phyloP scores from a whole-genome alignment of 225 moss, liverwort and hornwort species.

The Sphagnum tenellum region DNA sequence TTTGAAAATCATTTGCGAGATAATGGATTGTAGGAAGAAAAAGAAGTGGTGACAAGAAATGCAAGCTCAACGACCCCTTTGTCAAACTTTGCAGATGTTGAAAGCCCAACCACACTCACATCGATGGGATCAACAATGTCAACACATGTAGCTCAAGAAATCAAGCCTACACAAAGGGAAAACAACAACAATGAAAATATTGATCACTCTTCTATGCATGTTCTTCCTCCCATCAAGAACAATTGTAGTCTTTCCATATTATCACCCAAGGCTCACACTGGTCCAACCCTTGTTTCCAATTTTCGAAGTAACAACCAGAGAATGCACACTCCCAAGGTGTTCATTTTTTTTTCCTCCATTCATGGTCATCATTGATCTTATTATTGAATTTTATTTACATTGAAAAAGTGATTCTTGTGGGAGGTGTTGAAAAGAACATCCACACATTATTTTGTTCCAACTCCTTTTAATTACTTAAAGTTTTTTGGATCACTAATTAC shows the following conservation, averaged over 20 bases:
- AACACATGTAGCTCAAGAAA: conserved; percentile 43
- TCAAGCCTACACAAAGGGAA: conserved; percentile 41
- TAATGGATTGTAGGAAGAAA: conserved; percentile 52
- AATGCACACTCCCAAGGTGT: conserved; percentile 88
- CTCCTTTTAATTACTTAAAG: no score
- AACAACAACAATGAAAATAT: conserved; percentile 30
- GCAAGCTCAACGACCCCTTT: conserved; percentile 41
- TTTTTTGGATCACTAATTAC: no score
- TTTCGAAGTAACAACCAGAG: conserved; percentile 40
- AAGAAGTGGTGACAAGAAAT: conserved; percentile 36
- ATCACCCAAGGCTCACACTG: conserved; percentile 47
- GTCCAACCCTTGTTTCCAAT: conserved; percentile 32
- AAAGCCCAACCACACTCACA: conserved; percentile 59
- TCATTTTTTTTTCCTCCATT: conserved; percentile 23
- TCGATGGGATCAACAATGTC: conserved; percentile 67
- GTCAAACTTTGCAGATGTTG: conserved; percentile 66
- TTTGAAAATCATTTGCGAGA: no score
- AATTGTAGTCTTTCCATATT: conserved; percentile 48
- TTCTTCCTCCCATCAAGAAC: conserved; percentile 74
- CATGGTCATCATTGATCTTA: no score
- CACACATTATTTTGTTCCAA: no score
- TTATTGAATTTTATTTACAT: no score
- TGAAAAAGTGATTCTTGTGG: no score
- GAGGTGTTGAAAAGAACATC: no score
- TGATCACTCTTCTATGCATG: conserved; percentile 61